Evolutionary conservation across 257 asterid species (phyloP), one percentile per base, ranked within the genome.

Genomic region (Echites panduratus): DNA sequence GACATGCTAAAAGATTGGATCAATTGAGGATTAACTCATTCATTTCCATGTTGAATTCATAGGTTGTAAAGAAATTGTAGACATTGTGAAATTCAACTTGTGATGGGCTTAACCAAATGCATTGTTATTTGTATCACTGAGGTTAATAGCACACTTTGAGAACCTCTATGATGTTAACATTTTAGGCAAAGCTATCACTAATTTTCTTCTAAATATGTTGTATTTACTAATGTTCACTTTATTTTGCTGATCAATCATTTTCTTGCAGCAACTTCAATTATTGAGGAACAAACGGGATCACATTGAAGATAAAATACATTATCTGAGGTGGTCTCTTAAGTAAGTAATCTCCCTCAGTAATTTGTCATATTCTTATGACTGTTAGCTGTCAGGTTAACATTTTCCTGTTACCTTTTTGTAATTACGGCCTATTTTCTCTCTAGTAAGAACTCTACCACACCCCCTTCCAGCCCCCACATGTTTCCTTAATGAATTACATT

Each of bases 241-340:
- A 22, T 69, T 73, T 50, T 14, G 41, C 19, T 32, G 50, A 41
- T 69, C 54, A 68, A 56, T 63, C 11, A 59, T 76, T 71, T 50
- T 71, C n/a, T 32, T 82, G 80, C 84, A 95, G 99, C 73, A 87
- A 82, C 98, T 90, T 86, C 97, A 82, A 66, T 70, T 84, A 74
- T 75, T 87, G 84, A 89, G 98, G 87, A 88, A 76, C 75, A 82
- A 90, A 80, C 95, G 96, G 52, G 97, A 90, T 84, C 85, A 61
- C 78, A 86, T 95, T n/a, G 99, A 95, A 79, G 97, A 92, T 80
- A 67, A 78, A 75, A 86, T 89, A 70, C 93, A 95, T 78, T 96
- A 90, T 79, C 80, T 92, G 71, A 84, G 83, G 85, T 95, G 99
- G 98, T 87, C 85, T 74, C 86, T 87, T 74, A 86, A 87, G 99